Conservation (phyloP, 306 rosid species). For the Pyrus betulifolia region DNA sequence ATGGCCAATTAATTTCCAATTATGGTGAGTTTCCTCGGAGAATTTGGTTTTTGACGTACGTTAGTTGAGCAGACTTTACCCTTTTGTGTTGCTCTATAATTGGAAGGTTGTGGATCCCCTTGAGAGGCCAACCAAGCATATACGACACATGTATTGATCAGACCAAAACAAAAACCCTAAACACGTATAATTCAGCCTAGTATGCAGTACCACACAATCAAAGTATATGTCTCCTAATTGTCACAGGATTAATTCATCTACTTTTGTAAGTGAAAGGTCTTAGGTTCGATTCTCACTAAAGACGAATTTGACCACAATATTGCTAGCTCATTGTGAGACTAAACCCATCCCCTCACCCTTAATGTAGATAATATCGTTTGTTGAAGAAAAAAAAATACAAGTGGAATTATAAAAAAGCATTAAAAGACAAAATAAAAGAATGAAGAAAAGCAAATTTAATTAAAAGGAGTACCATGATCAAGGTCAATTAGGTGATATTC, state of each 20-base stretch:
- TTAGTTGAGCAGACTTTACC: not conserved
- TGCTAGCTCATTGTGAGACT: too few relatives aligned
- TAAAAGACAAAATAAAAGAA: constrained; percentile 14
- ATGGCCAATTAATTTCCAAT: not conserved
- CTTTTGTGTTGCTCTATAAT: not conserved
- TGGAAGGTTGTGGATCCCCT: not conserved
- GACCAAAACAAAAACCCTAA: too few relatives aligned
- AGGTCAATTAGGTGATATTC: too few relatives aligned
- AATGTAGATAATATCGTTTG: too few relatives aligned
- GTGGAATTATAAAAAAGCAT: not conserved
- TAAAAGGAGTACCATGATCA: not conserved
- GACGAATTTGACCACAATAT: too few relatives aligned
- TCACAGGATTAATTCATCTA: too few relatives aligned
- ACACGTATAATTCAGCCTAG: too few relatives aligned
- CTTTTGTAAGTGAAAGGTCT: too few relatives aligned
- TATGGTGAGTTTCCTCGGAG: not conserved
- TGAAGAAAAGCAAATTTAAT: not conserved
- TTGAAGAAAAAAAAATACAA: not conserved
- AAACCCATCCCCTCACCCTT: too few relatives aligned
- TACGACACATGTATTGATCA: too few relatives aligned
- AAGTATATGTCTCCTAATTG: not conserved
- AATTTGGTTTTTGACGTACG: not conserved
- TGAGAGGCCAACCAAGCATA: not conserved
- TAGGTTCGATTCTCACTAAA: rapidly evolving
- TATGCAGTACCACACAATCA: too few relatives aligned